Evolutionary conservation across 352 stramenopile genomes (phyloP), one percentile per base, ranked within the genome.

Genomic region (Sclerospora graminicola): DNA sequence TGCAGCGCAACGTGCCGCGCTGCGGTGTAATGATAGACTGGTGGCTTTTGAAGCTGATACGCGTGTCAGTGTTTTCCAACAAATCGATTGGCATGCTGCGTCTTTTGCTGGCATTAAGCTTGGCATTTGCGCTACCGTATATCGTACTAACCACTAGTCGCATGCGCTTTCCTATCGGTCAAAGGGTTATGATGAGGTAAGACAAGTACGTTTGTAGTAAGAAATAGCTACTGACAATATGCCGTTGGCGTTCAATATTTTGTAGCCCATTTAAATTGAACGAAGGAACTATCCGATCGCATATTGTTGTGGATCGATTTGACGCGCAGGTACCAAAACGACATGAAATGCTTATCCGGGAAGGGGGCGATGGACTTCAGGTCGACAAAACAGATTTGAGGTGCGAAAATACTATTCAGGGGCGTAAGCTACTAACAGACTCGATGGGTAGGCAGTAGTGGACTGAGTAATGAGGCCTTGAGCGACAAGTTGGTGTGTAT

Each of bases 381-480:
- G 19, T 55, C 1, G 72, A 84, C 5, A 41, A 60, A 19, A 68
- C 48, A 0, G 19, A 35, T 1, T 21, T n/a, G 5, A 59, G 33
- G 19, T 88, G 75, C 33, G 49, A 67, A 40, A 83, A 88, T 52
- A 84, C 75, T 1, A 49, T 72, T 2, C 66, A 84, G 31, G 69
- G 69, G 5, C 45, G 61, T n/a, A 46, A 32, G 6, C 20, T 79
- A 27, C 36, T 83, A 7, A 71, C 75, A 2, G 75, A 88, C 42
- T 66, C 75, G 2, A 73, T 64, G 39, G 69, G 69, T 78, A 48
- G 27, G 47, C n/a, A 14, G 2, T n/a, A 36, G 10, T 15, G 5
- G 30, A 35, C 16, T 11, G 10, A 18, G 8, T 27, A 1, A 2
- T 8, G 8, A 5, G 46, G 6, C 8, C 35, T 29, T 60, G 49